phyloP scores from a whole-genome alignment of 805 yeast species.

The Blastobotrys parvus region DNA sequence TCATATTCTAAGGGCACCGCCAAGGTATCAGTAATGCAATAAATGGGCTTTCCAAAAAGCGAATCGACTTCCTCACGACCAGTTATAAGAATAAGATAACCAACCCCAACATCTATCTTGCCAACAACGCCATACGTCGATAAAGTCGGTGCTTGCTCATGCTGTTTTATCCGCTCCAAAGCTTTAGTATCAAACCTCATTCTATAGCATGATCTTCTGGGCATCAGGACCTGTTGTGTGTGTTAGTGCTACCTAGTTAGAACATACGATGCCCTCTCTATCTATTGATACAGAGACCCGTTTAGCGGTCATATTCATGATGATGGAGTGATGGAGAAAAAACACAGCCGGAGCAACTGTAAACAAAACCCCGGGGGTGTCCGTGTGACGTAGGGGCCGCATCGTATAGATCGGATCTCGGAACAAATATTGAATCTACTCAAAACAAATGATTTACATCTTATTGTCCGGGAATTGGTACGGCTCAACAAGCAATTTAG shows the following conservation, averaged over 20 bases:
- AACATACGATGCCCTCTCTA: background rate
- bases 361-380: too few relatives aligned
- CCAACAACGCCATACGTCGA: conserved; percentile 14
- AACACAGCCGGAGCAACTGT: too few relatives aligned
- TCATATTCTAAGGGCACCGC: conserved; percentile 16
- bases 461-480: conserved; percentile 54
- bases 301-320: too few relatives aligned
- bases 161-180: background rate
- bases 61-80: conserved; percentile 9
- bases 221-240: too few relatives aligned
- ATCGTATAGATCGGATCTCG: too few relatives aligned
- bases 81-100: conserved; percentile 16
- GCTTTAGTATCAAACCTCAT: background rate
- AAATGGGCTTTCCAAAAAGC: conserved; percentile 10
- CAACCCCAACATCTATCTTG: conserved; percentile 12
- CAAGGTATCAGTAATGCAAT: conserved; percentile 8
- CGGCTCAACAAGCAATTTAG: conserved; percentile 70
- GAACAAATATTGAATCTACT: too few relatives aligned
- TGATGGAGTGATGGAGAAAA: too few relatives aligned
- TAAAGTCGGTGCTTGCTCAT: background rate
- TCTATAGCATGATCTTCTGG: background rate
- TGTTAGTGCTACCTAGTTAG: too few relatives aligned
- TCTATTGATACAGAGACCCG: background rate
- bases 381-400: too few relatives aligned
- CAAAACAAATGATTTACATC: background rate